phyloP scores from a whole-genome alignment of 805 yeast genomes.

The Wickerhamomyces rabaulensis region DNA sequence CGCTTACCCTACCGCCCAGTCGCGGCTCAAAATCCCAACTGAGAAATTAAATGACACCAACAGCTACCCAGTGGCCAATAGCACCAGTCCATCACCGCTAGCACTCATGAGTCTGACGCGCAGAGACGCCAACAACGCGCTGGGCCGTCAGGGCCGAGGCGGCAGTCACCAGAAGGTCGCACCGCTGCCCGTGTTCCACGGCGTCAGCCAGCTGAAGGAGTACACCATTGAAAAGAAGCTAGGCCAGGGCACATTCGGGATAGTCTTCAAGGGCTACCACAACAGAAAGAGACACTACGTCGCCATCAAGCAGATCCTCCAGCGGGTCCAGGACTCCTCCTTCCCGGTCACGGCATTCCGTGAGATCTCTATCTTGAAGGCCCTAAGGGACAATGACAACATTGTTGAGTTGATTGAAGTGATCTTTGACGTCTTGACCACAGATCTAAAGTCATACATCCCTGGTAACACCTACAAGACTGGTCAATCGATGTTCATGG shows the following conservation, averaged over 20 bases:
- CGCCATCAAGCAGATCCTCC: slow-evolving; percentile 82
- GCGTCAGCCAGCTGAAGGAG: slow-evolving; percentile 10
- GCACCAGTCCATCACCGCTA: background rate
- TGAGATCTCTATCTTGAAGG: slow-evolving; percentile 79
- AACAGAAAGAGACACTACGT: slow-evolving; percentile 49
- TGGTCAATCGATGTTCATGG: slow-evolving; percentile 61
- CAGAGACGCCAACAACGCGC: background rate
- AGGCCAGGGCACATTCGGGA: slow-evolving; percentile 87
- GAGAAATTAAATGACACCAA: background rate
- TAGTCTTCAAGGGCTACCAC: slow-evolving; percentile 73
- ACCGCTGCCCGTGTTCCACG: background rate
- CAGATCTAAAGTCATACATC: slow-evolving; percentile 11
- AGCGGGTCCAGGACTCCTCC: slow-evolving; percentile 36
- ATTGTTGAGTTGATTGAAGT: slow-evolving; percentile 76
- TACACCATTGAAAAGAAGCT: slow-evolving; percentile 38
- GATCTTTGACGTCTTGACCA: slow-evolving; percentile 45
- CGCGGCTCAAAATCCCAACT: background rate
- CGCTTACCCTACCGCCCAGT: background rate
- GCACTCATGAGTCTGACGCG: background rate
- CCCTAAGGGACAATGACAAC: slow-evolving; percentile 55
- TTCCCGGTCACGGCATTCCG: slow-evolving; percentile 95
- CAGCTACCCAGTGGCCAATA: background rate
- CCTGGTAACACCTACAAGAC: slow-evolving; percentile 9
- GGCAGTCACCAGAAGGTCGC: background rate
- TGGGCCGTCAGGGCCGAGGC: slow-evolving; percentile 2